Percentiles rank a stretch among this genome's conserved stretches.
These are phyloP conservation scores for Tricholoma terreum DNA, from an alignment of 768 basidiomycete species.

Conservation along the genomic window DNA sequence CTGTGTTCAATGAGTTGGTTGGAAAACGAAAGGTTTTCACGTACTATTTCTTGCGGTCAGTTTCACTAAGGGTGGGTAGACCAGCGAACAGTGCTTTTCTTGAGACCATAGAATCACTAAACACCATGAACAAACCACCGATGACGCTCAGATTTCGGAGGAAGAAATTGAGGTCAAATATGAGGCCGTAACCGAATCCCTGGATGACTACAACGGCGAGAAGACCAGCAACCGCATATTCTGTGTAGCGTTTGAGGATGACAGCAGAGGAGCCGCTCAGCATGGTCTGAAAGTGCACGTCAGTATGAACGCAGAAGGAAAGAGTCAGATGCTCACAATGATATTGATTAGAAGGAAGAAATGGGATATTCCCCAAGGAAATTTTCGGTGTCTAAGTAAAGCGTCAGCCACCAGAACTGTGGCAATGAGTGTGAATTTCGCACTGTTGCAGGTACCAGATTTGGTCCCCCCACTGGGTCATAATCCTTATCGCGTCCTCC, in stretches of 20 bases:
- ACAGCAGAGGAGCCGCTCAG: slow-evolving; percentile 77
- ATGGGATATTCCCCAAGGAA: slow-evolving; percentile 95
- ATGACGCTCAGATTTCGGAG: slow-evolving; percentile 97
- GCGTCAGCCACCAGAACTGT: slow-evolving; percentile 7
- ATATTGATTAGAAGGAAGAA: slow-evolving; percentile 91
- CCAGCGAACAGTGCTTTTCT: slow-evolving; percentile 89
- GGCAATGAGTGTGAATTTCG: slow-evolving; percentile 26
- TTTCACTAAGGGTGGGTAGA: slow-evolving; percentile 86
- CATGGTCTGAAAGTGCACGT: slow-evolving; percentile 68
- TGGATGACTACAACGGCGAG: slow-evolving; percentile 90
- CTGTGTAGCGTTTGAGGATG: slow-evolving; percentile 83
- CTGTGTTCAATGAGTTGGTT: neutral
- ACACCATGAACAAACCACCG: slow-evolving; percentile 98
- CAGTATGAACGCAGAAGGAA: neutral
- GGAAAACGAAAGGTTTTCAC: slow-evolving; percentile 17
- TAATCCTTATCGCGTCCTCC: slow-evolving; percentile 92
- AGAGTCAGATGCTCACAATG: slow-evolving; percentile 53
- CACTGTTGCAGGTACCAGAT: slow-evolving; percentile 97
- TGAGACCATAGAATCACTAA: slow-evolving; percentile 91
- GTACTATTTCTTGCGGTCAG: slow-evolving; percentile 97
- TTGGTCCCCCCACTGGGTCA: slow-evolving; percentile 96
- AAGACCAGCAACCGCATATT: slow-evolving; percentile 87
- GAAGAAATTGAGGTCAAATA: slow-evolving; percentile 99
- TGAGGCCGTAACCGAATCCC: slow-evolving; percentile 97
- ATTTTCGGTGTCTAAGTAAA: slow-evolving; percentile 76